phyloP scores from a whole-genome alignment of 257 asterid species.

The Ballota nigra region DNA sequence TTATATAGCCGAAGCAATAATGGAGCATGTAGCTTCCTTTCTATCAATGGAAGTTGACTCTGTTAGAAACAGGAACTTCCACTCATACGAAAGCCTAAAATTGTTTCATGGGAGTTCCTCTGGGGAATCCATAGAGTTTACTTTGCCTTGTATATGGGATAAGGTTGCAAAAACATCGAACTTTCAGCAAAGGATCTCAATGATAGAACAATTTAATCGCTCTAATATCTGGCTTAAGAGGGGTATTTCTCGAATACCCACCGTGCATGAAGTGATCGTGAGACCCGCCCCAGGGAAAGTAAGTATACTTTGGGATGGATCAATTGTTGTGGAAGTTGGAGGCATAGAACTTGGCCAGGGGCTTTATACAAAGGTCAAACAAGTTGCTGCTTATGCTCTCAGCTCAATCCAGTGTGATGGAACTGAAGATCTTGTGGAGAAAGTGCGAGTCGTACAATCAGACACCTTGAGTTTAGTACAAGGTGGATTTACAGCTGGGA shows the following conservation, averaged over 20 bases:
- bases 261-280: conserved; percentile 10
- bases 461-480: conserved; percentile 24
- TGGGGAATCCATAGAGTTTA: conserved; percentile 15
- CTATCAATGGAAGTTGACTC: conserved; percentile 18
- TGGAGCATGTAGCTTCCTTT: conserved; percentile 22
- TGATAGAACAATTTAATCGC: background rate
- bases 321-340: conserved; percentile 23
- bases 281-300: conserved; percentile 21
- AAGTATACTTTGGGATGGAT: conserved; percentile 24
- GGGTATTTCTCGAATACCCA: conserved; percentile 22
- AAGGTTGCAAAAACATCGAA: conserved; percentile 14
- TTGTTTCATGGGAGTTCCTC: conserved; percentile 7
- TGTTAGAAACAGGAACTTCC: conserved; percentile 15
- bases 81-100: conserved; percentile 14
- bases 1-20: conserved; percentile 19
- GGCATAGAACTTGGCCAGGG: conserved; percentile 24
- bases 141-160: conserved; percentile 23
- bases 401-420: conserved; percentile 11
- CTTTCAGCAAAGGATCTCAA: conserved; percentile 7
- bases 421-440: conserved; percentile 7
- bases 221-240: conserved; percentile 14
- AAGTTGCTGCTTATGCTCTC: conserved; percentile 20
- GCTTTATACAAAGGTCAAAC: conserved; percentile 24
- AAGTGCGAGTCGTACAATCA: conserved; percentile 9
- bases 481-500: conserved; percentile 23